These are phyloP conservation scores for Oryza meridionalis DNA, from an alignment of 176 grass and related monocot genomes.

Conservation along the genomic window DNA sequence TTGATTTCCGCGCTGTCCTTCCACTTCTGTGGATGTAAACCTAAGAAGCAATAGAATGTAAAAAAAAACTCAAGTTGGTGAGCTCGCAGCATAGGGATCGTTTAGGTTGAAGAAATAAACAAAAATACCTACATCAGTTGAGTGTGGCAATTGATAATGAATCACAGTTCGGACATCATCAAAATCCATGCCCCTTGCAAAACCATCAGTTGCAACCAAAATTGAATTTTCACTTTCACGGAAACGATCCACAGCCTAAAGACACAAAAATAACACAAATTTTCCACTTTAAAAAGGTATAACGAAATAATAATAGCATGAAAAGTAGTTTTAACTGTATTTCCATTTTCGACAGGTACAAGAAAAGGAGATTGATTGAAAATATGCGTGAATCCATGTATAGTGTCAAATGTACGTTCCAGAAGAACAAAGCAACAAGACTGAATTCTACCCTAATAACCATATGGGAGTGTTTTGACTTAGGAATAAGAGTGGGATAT, in stretches of 20 bases:
- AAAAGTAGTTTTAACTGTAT: background rate
- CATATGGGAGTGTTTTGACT: background rate
- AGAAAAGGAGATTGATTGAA: background rate
- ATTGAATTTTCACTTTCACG: conserved; percentile 71
- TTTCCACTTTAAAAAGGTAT: conserved; percentile 28
- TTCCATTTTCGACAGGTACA: conserved; percentile 11
- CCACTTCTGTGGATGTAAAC: conserved; percentile 99
- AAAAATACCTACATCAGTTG: conserved; percentile 70
- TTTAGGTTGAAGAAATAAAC: conserved; percentile 21
- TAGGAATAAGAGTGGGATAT: background rate
- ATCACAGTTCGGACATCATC: conserved; percentile 87
- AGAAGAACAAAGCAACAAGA: background rate
- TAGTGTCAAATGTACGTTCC: background rate
- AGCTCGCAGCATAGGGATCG: conserved; percentile 9
- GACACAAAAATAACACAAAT: conserved; percentile 22
- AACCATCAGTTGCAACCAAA: conserved; percentile 87
- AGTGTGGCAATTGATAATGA: conserved; percentile 92
- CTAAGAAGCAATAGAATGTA: conserved; percentile 42
- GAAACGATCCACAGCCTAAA: conserved; percentile 86
- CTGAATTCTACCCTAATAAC: conserved; percentile 25
- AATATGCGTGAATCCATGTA: conserved; percentile 11
- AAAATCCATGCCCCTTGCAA: conserved; percentile 90
- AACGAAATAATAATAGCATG: background rate
- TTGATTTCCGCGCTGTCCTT: conserved; percentile 78
- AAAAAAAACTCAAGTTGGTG: conserved; percentile 28